Conservation (phyloP, 805 yeast species). For the Candida taoyuanica region DNA sequence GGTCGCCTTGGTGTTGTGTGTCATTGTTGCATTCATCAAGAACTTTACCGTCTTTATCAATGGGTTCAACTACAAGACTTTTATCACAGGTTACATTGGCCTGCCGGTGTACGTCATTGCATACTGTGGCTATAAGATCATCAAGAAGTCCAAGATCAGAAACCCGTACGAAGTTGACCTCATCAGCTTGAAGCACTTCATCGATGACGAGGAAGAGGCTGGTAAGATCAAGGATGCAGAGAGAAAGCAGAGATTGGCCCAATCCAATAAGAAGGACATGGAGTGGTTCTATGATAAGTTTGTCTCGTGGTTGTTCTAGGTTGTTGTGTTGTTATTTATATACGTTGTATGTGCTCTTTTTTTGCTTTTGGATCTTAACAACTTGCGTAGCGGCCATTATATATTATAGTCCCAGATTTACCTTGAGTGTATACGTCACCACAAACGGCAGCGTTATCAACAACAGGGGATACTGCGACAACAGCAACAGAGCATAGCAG, state of each 20-base stretch:
- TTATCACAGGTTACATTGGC: conserved; percentile 73
- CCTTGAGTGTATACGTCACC: conserved; percentile 22
- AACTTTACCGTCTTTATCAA: conserved; percentile 71
- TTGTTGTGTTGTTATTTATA: too few species aligned
- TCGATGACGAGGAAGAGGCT: conserved; percentile 27
- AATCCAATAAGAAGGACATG: conserved; percentile 29
- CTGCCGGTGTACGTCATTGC: conserved; percentile 52
- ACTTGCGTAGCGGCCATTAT: too few species aligned
- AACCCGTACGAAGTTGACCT: conserved; percentile 58
- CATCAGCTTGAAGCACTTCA: conserved; percentile 44
- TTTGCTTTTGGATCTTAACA: not conserved
- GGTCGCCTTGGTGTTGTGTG: conserved; percentile 49
- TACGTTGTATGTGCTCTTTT: not conserved
- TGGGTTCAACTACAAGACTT: conserved; percentile 54
- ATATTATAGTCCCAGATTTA: conserved; percentile 9
- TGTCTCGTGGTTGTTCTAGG: conserved; percentile 46
- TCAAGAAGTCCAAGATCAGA: conserved; percentile 44
- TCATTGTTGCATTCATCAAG: conserved; percentile 56
- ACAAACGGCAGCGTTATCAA: conserved; percentile 70
- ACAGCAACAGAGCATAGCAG: conserved; percentile 70
- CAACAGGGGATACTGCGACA: conserved; percentile 68
- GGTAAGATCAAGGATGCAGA: conserved; percentile 16
- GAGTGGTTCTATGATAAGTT: conserved; percentile 45
- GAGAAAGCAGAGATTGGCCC: conserved; percentile 18
- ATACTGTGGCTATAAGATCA: conserved; percentile 56